Evolutionary conservation across 352 stramenopile species (phyloP).

Genomic region (Elongisporangium senticosum): DNA sequence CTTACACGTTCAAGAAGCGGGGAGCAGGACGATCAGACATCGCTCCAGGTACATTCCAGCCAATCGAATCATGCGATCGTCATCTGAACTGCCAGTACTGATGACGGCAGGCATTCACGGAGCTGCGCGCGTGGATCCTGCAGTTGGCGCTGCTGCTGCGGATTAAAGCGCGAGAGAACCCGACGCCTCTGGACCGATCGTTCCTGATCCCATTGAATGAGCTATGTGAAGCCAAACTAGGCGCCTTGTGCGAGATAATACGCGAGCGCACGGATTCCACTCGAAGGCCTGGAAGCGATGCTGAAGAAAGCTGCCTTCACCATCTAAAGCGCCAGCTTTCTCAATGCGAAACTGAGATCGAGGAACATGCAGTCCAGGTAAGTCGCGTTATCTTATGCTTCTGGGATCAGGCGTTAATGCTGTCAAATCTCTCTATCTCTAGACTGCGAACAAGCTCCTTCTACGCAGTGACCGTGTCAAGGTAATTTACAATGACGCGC

Average conservation of each 20-base stretch:
- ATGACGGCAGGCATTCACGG: constrained; percentile 14
- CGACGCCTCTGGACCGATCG: not conserved
- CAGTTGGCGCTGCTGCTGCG: constrained; percentile 7
- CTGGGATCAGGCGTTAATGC: no score
- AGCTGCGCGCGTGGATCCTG: constrained; percentile 9
- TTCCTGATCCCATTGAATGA: constrained; percentile 3
- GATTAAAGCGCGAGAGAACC: not conserved
- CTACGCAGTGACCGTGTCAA: constrained; percentile 28
- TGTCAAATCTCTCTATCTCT: not conserved
- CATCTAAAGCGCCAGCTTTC: constrained; percentile 13
- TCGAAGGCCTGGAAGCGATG: constrained; percentile 1
- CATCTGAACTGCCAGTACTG: constrained; percentile 8
- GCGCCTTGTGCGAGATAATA: constrained; percentile 15
- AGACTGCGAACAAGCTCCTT: constrained; percentile 22
- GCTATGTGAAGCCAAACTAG: constrained; percentile 6
- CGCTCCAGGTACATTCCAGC: constrained; percentile 6
- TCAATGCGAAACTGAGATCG: constrained; percentile 20
- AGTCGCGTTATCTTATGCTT: not conserved
- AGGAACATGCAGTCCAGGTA: constrained; percentile 13
- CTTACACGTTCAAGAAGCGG: constrained; percentile 15
- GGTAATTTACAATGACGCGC: constrained; percentile 23
- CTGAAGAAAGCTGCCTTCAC: constrained; percentile 2
- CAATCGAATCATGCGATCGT: not conserved
- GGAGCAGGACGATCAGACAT: constrained; percentile 13
- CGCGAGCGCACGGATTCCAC: constrained; percentile 5